These are phyloP conservation scores for Metschnikowia santaceciliae DNA, from an alignment of 805 yeast species.

Conservation along the genomic window DNA sequence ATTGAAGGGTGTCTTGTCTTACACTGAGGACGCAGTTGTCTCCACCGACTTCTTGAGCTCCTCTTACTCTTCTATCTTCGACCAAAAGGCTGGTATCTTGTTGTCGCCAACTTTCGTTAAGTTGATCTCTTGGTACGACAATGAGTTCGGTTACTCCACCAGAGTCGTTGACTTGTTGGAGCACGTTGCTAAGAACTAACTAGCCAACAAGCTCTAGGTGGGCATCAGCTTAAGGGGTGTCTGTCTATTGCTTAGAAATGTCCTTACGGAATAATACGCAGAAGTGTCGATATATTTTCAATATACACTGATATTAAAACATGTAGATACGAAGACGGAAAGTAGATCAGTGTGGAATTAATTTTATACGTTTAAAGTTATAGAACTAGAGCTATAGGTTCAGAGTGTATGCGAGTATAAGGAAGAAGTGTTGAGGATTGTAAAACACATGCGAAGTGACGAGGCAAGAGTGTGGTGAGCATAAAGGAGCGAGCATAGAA, in stretches of 20 bases:
- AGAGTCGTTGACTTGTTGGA: constrained; percentile 90
- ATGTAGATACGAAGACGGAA: background rate
- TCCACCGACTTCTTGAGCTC: constrained; percentile 86
- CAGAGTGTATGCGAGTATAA: too few relatives aligned
- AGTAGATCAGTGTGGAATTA: too few relatives aligned
- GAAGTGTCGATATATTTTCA: background rate
- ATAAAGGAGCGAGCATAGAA: too few relatives aligned
- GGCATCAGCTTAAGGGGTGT: background rate
- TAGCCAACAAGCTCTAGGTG: constrained; percentile 14
- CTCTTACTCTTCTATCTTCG: constrained; percentile 82
- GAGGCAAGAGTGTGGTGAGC: too few relatives aligned
- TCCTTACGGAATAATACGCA: background rate
- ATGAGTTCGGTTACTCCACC: constrained; percentile 94
- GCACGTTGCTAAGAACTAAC: constrained; percentile 58
- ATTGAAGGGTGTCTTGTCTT: constrained; percentile 79
- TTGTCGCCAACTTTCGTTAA: constrained; percentile 86
- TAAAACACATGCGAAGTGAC: too few relatives aligned
- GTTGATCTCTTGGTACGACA: constrained; percentile 92
- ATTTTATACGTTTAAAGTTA: too few relatives aligned
- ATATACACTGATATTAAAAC: background rate
- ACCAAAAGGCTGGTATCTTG: constrained; percentile 86
- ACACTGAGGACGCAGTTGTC: constrained; percentile 91
- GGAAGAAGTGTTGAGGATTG: too few relatives aligned
- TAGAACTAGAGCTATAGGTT: too few relatives aligned
- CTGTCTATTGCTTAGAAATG: constrained; percentile 7